These are phyloP conservation scores for Lotmaria passim DNA, from an alignment of 208 protist genomes.

Conservation along the genomic window DNA sequence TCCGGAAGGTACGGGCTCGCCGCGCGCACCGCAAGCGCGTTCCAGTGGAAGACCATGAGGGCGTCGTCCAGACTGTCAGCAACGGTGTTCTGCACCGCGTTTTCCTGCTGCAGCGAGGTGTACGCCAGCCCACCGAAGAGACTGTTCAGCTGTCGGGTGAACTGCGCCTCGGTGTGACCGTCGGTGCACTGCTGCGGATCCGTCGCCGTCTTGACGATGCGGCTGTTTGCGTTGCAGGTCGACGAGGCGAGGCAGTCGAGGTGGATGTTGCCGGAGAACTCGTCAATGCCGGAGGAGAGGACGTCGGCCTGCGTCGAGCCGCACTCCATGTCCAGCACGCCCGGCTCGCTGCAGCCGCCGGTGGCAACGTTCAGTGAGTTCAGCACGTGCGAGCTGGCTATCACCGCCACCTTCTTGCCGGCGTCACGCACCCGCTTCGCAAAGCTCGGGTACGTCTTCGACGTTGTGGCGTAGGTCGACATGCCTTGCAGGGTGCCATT, in stretches of 20 bases:
- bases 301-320: slow-evolving; percentile 26
- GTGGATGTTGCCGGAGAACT: slow-evolving; percentile 30
- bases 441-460: slow-evolving; percentile 54
- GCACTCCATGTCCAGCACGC: slow-evolving; percentile 83
- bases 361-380: slow-evolving; percentile 48
- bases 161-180: slow-evolving; percentile 50
- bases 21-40: slow-evolving; percentile 61
- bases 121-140: slow-evolving; percentile 63
- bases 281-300: slow-evolving; percentile 18
- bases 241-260: slow-evolving; percentile 59
- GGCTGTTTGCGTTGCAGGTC: slow-evolving; percentile 59
- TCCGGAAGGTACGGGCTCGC: slow-evolving; percentile 45
- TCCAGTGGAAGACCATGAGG: slow-evolving; percentile 78
- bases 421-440: slow-evolving; percentile 51
- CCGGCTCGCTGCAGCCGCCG: slow-evolving; percentile 51
- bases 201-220: slow-evolving; percentile 40
- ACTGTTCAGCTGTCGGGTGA: slow-evolving; percentile 41
- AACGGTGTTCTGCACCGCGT: slow-evolving; percentile 36
- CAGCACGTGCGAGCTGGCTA: slow-evolving; percentile 63
- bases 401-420: slow-evolving; percentile 39
- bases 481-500: slow-evolving; percentile 50
- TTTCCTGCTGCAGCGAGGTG: slow-evolving; percentile 27
- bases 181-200: slow-evolving; percentile 35
- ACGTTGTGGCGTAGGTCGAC: slow-evolving; percentile 45
- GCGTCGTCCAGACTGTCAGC: slow-evolving; percentile 53